Base-by-base conservation (phyloP, 305 asterid species). In the Rubia tinctorum region DNA sequence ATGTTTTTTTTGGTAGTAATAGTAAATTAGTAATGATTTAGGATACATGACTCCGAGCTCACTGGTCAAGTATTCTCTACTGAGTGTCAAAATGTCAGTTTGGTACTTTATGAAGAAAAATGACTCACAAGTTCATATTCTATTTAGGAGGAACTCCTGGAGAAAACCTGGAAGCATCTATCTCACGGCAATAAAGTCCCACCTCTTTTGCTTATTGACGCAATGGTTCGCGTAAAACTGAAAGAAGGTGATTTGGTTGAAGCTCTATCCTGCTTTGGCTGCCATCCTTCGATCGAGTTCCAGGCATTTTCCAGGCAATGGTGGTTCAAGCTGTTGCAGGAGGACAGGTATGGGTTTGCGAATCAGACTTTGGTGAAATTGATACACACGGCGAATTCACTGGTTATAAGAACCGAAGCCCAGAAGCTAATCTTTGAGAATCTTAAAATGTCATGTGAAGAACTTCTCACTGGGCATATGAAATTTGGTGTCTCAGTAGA, bases 101-200 rank as follows among this genome's bases (percentile, higher is more conserved):
- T 15, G 56, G 56, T 14, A 49, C 56, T 49, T 49, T 14, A 49
- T 49, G 60, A 59, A 56, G 64, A 59, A 59, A 23, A 22, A 1
- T 62, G 43, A 27, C 62, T 59, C 45, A 67, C 62, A 73, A 71
- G 39, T 62, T 5, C 39, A 69, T 43, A 60, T 69, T 82, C 72
- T 72, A 53, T 53, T 53, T 79, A 94, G 99, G 88, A 61, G 43
- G 81, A 77, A 71, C 76, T 89, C 66, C 71, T 92, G 87, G 95
- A 90, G 72, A 83, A 75, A 75, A 86, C 96, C 39, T 92, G 99
- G 99, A 80, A 82, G 79, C 88, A 88, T 77, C 84, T 94, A 85
- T 80, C 83, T 30, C 81, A 73, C 59, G 82, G 82, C 1, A 82
- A 79, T 68, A 89, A 88, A 73, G 76, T 65, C 62, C 96, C 92